Percentiles rank a stretch among this genome's conserved stretches.
Conservation (phyloP, 768 basidiomycete genomes). For the Tricholomella constricta region DNA sequence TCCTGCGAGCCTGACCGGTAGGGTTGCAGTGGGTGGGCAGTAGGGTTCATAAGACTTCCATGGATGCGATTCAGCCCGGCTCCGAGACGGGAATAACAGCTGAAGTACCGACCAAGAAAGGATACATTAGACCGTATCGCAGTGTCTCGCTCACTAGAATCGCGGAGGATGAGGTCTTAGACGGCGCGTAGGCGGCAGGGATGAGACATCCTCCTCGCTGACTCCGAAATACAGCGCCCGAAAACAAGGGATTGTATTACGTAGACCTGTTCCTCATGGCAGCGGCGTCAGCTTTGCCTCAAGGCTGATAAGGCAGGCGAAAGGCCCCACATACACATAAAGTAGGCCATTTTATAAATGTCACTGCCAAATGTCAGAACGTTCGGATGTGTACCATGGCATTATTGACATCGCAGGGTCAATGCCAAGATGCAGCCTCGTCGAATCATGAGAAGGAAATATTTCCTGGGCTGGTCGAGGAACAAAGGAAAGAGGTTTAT, state of each 20-base stretch:
- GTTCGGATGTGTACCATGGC: neutral
- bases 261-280: constrained; percentile 4
- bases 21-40: neutral
- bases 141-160: neutral
- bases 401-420: neutral
- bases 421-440: neutral
- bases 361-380: constrained; percentile 2
- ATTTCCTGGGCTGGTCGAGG: neutral
- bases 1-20: neutral
- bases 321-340: neutral
- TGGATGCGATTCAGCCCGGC: neutral
- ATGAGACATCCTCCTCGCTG: neutral
- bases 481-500: neutral
- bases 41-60: neutral
- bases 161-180: neutral
- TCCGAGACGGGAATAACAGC: neutral
- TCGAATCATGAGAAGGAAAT: neutral
- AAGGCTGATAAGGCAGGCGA: neutral
- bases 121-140: neutral
- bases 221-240: neutral
- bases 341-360: constrained; percentile 1
- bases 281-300: neutral
- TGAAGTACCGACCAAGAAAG: neutral
- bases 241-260: constrained; percentile 3
- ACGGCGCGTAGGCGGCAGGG: neutral